A percentile compares a stretch with the other conserved stretches of the same genome.
phyloP scores from a whole-genome alignment of 495 filamentous ascomycete species.

The Astrothelium subdiscretum region DNA sequence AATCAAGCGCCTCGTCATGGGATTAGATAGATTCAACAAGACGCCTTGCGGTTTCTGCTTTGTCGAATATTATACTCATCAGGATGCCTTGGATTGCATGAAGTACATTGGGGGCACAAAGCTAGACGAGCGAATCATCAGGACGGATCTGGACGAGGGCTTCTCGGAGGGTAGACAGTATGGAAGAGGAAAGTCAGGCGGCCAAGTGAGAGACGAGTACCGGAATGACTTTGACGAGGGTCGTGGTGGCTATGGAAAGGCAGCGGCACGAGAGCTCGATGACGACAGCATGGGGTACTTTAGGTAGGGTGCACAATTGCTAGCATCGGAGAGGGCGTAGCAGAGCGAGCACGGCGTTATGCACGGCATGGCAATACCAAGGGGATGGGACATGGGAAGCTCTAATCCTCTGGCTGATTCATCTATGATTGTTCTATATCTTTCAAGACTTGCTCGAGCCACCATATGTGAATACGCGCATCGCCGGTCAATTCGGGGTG shows the following conservation, averaged over 20 bases:
- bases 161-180: conserved; percentile 95
- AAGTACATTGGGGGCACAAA: conserved; percentile 99
- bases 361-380: neutral
- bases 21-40: conserved; percentile 89
- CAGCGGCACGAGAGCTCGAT: conserved; percentile 20
- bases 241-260: conserved; percentile 64
- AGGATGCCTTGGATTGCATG: conserved; percentile 92
- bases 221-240: conserved; percentile 92
- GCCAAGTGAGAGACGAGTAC: conserved; percentile 96
- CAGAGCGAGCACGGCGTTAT: neutral
- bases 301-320: neutral
- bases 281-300: conserved; percentile 2
- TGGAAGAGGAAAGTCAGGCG: conserved; percentile 78
- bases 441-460: conserved; percentile 59
- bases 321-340: neutral
- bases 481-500: conserved; percentile 92
- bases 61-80: conserved; percentile 96
- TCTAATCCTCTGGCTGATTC: neutral
- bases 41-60: conserved; percentile 99
- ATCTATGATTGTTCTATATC: conserved; percentile 8
- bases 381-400: neutral
- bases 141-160: conserved; percentile 92
- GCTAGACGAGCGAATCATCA: conserved; percentile 89
- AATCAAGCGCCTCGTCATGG: conserved; percentile 98
- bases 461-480: conserved; percentile 85